phyloP scores from a whole-genome alignment of 2,329 filamentous ascomycete genomes.

The Venturia pyrina region DNA sequence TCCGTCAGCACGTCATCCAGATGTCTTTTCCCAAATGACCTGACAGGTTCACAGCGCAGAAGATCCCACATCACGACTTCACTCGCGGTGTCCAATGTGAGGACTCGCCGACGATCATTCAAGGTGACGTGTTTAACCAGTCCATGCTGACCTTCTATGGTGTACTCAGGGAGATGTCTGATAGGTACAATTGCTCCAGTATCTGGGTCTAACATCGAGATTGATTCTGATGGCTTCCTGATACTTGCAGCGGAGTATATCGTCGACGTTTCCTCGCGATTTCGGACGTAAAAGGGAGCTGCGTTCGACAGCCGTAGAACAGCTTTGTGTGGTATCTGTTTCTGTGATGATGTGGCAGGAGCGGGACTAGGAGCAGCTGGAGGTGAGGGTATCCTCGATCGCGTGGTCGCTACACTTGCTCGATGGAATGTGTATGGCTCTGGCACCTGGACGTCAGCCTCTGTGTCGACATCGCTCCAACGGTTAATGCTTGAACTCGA shows the following conservation, averaged over 20 bases:
- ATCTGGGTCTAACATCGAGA: conserved; percentile 42
- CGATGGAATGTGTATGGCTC: conserved; percentile 43
- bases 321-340: conserved; percentile 63
- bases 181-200: conserved; percentile 32
- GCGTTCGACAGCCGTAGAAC: conserved; percentile 78
- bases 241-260: conserved; percentile 35
- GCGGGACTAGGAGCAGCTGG: conserved; percentile 23
- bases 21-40: conserved; percentile 89
- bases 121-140: conserved; percentile 86
- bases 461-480: conserved; percentile 79
- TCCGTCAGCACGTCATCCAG: conserved; percentile 83
- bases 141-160: conserved; percentile 88
- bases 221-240: conserved; percentile 48
- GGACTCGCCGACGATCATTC: conserved; percentile 78
- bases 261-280: conserved; percentile 47
- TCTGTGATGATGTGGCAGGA: conserved; percentile 5
- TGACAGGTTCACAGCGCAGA: conserved; percentile 66
- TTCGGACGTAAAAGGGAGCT: conserved; percentile 51
- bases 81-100: conserved; percentile 89
- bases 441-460: conserved; percentile 52
- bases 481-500: conserved; percentile 85
- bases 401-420: conserved; percentile 39
- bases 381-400: conserved; percentile 29
- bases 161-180: conserved; percentile 35
- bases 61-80: conserved; percentile 95